Evolutionary conservation across 2,329 filamentous ascomycete genomes (phyloP).

Genomic region (Tolypocladium nubicola): DNA sequence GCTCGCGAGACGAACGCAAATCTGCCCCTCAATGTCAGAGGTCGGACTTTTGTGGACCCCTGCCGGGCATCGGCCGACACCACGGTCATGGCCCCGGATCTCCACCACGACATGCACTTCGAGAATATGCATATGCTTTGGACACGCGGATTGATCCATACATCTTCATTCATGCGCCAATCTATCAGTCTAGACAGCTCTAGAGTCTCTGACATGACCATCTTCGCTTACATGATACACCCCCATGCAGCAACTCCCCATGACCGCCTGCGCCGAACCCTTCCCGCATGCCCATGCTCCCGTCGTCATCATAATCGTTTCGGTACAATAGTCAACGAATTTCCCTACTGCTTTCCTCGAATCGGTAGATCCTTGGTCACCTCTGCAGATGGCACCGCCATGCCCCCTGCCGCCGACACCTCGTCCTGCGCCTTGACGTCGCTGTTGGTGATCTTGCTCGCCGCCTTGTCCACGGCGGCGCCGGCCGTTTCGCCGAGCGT

Average conservation of each 20-base stretch:
- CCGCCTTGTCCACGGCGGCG: background rate
- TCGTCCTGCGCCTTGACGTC: slow-evolving; percentile 9
- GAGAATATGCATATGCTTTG: background rate
- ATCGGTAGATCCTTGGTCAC: slow-evolving; percentile 12
- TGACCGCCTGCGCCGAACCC: background rate
- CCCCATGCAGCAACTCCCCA: background rate
- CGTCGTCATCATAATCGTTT: background rate
- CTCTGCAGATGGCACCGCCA: slow-evolving; percentile 7
- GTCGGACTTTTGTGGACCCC: background rate
- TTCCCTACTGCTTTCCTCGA: slow-evolving; percentile 6
- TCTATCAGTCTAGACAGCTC: background rate
- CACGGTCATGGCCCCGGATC: background rate
- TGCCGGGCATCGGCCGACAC: background rate
- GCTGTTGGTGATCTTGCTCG: background rate
- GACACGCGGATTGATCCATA: background rate
- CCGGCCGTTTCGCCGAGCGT: slow-evolving; percentile 4
- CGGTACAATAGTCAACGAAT: background rate
- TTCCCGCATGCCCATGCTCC: background rate
- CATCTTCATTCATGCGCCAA: background rate
- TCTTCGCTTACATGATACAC: background rate
- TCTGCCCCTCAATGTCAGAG: background rate
- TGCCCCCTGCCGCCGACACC: slow-evolving; percentile 7
- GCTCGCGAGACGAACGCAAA: background rate
- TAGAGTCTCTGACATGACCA: background rate
- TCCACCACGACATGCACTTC: background rate